Evolutionary conservation across 2,329 filamentous ascomycete genomes (phyloP).

Genomic region (Aspergillus udagawae): DNA sequence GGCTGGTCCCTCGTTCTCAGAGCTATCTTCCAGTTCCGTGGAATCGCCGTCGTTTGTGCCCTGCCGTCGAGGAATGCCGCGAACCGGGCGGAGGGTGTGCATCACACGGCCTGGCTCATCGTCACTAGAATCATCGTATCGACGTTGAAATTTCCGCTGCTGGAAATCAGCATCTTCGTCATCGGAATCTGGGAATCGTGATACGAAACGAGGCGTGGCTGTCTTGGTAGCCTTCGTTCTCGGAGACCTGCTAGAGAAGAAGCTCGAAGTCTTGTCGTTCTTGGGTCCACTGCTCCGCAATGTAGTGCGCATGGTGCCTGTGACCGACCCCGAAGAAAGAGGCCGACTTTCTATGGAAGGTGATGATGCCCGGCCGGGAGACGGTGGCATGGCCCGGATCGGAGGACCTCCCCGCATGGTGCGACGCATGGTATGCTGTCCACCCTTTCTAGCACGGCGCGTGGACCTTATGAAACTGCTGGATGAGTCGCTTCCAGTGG

Average conservation of each 20-base stretch:
- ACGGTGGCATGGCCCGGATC: constrained; percentile 32
- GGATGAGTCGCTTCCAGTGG: constrained; percentile 62
- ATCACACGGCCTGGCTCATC: constrained; percentile 50
- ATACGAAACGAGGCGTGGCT: constrained; percentile 34
- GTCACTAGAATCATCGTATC: constrained; percentile 70
- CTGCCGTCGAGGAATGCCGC: constrained; percentile 56
- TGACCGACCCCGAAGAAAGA: constrained; percentile 40
- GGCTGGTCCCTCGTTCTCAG: constrained; percentile 44
- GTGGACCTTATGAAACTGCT: constrained; percentile 76
- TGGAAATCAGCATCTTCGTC: constrained; percentile 51
- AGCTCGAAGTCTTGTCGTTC: constrained; percentile 37
- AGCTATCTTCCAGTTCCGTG: constrained; percentile 59
- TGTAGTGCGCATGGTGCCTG: constrained; percentile 43
- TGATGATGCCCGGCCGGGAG: constrained; percentile 54
- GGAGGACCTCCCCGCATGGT: constrained; percentile 63
- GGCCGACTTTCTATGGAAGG: constrained; percentile 51
- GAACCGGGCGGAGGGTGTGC: constrained; percentile 49
- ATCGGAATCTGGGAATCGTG: constrained; percentile 59
- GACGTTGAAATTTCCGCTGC: constrained; percentile 47
- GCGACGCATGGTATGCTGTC: constrained; percentile 60
- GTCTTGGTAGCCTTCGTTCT: constrained; percentile 25
- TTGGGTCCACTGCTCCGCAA: constrained; percentile 48
- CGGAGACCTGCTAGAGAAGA: constrained; percentile 36
- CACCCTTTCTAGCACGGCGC: constrained; percentile 44
- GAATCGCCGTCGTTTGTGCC: constrained; percentile 60